Percentiles rank a stretch among this genome's conserved stretches.
These are phyloP conservation scores for Citrus sp. DNA, from an alignment of 345 rosid genomes.

Conservation along the genomic window DNA sequence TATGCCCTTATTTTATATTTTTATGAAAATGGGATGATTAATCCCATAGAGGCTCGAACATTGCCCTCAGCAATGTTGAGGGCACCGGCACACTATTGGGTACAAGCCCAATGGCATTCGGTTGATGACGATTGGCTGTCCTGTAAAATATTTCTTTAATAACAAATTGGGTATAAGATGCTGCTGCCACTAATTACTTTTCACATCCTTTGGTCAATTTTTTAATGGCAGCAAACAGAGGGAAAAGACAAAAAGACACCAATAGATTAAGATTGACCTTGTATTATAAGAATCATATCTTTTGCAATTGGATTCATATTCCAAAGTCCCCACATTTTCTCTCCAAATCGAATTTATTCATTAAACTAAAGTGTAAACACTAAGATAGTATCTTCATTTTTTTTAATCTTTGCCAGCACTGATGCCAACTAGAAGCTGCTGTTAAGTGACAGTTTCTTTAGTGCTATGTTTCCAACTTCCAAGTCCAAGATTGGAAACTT, in stretches of 20 bases:
- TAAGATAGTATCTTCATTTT: too few species aligned
- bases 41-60: too few species aligned
- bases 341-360: neutral
- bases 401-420: neutral
- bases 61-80: too few species aligned
- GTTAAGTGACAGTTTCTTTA: neutral
- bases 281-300: slow-evolving; percentile 11
- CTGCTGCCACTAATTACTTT: neutral
- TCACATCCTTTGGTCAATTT: slow-evolving; percentile 1
- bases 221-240: neutral
- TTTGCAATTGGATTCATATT: slow-evolving; percentile 10
- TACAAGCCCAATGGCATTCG: neutral
- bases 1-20: too few species aligned
- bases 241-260: slow-evolving; percentile 16
- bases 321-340: neutral
- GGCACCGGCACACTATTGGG: too few species aligned
- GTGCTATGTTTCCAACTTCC: too few species aligned
- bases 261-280: slow-evolving; percentile 20
- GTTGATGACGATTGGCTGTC: neutral
- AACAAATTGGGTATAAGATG: neutral
- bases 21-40: too few species aligned
- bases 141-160: neutral
- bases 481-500: neutral
- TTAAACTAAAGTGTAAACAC: neutral
- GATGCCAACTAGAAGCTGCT: neutral